Evolutionary conservation across 768 basidiomycete genomes (phyloP).

Genomic region (Psilocybe sp.): DNA sequence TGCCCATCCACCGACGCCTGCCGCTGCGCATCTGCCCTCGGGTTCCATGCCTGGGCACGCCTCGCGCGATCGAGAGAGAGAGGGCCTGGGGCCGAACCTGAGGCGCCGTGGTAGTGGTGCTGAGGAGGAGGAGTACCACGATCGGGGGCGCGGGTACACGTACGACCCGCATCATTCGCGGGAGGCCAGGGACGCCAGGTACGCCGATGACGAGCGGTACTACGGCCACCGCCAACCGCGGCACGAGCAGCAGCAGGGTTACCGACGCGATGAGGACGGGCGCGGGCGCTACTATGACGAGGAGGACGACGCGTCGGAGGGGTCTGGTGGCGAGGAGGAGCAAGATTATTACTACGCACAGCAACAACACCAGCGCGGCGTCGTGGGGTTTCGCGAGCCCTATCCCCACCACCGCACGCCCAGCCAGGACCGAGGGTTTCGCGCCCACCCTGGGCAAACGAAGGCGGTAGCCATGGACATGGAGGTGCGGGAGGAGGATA

Average conservation of each 20-base stretch:
- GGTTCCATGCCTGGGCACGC: not conserved
- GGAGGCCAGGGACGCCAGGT: too few relatives aligned
- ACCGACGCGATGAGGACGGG: not conserved
- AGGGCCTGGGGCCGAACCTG: too few relatives aligned
- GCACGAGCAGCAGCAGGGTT: too few relatives aligned
- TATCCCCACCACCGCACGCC: too few relatives aligned
- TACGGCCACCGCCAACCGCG: too few relatives aligned
- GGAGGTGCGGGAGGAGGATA: not conserved
- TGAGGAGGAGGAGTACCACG: too few relatives aligned
- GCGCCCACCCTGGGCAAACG: not conserved
- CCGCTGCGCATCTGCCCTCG: not conserved
- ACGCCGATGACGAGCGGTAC: too few relatives aligned
- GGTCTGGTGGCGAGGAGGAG: not conserved
- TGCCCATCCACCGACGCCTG: not conserved
- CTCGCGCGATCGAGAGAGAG: too few relatives aligned
- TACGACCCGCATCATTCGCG: too few relatives aligned
- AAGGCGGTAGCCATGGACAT: not conserved
- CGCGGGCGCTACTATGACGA: not conserved
- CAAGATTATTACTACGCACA: not conserved
- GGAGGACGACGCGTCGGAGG: not conserved
- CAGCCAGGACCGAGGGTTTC: not conserved
- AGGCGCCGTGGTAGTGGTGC: too few relatives aligned
- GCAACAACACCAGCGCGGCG: not conserved
- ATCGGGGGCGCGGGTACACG: too few relatives aligned
- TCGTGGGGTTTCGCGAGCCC: too few relatives aligned